These are phyloP conservation scores for Jamesozyma rosinii DNA, from an alignment of 805 yeast genomes.

Conservation along the genomic window DNA sequence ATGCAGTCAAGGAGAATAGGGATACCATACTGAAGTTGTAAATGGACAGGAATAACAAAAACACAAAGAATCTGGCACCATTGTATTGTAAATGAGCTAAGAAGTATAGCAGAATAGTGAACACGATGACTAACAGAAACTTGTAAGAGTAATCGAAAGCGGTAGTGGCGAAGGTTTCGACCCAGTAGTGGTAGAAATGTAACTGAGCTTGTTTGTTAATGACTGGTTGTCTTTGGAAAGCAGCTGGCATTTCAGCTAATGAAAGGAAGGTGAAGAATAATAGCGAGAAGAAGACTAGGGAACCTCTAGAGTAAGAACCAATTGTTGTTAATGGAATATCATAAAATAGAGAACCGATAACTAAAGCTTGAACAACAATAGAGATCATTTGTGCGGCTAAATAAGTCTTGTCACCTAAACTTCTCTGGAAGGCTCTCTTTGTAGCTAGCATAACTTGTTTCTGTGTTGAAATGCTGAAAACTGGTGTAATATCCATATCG, in stretches of 20 bases:
- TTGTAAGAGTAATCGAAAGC: constrained; percentile 54
- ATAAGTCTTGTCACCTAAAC: constrained; percentile 38
- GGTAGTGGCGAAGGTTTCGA: constrained; percentile 55
- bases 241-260: constrained; percentile 43
- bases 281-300: constrained; percentile 42
- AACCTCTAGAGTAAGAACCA: constrained; percentile 47
- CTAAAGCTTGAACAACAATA: constrained; percentile 33
- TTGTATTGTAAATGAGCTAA: constrained; percentile 40
- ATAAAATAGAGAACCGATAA: constrained; percentile 44
- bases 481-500: constrained; percentile 23
- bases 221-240: constrained; percentile 43
- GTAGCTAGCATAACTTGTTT: constrained; percentile 40
- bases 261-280: constrained; percentile 51
- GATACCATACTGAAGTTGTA: constrained; percentile 41
- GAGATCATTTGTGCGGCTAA: constrained; percentile 36
- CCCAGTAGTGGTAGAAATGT: constrained; percentile 56
- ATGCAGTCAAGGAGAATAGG: constrained; percentile 46
- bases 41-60: constrained; percentile 36
- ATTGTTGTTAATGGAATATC: constrained; percentile 36
- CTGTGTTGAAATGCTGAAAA: constrained; percentile 14
- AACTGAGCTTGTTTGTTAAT: constrained; percentile 57
- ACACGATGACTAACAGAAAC: constrained; percentile 34
- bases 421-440: constrained; percentile 38
- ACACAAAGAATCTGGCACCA: constrained; percentile 46
- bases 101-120: constrained; percentile 44